Evolutionary conservation across 371 early-diverging fungal species (phyloP).

Genomic region (Mucor saturninus): DNA sequence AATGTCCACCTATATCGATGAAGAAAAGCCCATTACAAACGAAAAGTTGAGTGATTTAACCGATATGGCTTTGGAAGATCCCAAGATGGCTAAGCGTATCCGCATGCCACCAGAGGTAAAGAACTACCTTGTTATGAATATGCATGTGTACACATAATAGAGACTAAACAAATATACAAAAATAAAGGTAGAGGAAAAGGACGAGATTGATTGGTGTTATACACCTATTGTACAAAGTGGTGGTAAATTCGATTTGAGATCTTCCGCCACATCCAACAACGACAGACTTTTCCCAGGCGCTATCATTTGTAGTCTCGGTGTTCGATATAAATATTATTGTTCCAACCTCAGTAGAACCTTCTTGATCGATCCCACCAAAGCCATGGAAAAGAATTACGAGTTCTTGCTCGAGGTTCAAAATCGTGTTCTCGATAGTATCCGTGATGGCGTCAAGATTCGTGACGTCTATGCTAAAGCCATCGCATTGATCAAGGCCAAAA

Average conservation of each 20-base stretch:
- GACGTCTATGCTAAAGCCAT: slow-evolving; percentile 79
- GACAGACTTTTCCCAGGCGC: slow-evolving; percentile 83
- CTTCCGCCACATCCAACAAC: slow-evolving; percentile 79
- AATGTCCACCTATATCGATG: slow-evolving; percentile 86
- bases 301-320: slow-evolving; percentile 90
- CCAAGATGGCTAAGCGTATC: slow-evolving; percentile 66
- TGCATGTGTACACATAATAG: not conserved
- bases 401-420: slow-evolving; percentile 86
- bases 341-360: slow-evolving; percentile 93
- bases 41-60: slow-evolving; percentile 81
- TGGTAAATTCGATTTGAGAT: slow-evolving; percentile 87
- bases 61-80: slow-evolving; percentile 73
- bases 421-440: slow-evolving; percentile 70
- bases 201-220: slow-evolving; percentile 90
- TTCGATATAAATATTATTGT: slow-evolving; percentile 93
- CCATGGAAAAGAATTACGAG: slow-evolving; percentile 90
- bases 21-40: slow-evolving; percentile 87
- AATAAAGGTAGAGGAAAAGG: slow-evolving; percentile 34
- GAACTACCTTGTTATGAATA: slow-evolving; percentile 7
- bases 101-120: slow-evolving; percentile 74
- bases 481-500: slow-evolving; percentile 70
- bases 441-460: slow-evolving; percentile 78
- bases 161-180: not conserved
- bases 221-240: slow-evolving; percentile 97
- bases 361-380: slow-evolving; percentile 89